Evolutionary conservation across 495 filamentous ascomycete genomes (phyloP), one percentile per base, ranked within the genome.

Genomic region (Penicillium verhagenii): DNA sequence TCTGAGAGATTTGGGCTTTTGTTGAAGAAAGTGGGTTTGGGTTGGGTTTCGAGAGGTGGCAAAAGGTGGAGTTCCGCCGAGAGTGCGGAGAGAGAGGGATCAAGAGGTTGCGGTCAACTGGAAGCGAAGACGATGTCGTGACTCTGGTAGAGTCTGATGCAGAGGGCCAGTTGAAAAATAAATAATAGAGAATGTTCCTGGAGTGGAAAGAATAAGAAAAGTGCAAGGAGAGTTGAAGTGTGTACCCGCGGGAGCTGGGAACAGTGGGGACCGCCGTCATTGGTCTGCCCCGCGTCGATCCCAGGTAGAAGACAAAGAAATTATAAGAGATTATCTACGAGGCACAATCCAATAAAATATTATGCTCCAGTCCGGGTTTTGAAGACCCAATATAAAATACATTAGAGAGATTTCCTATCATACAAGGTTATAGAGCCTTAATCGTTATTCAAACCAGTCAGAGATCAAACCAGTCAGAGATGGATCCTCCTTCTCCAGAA

Each of bases 391-490:
- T n/a, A n/a, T n/a, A n/a, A n/a, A n/a, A n/a, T n/a, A n/a, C n/a
- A n/a, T n/a, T n/a, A n/a, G n/a, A n/a, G n/a, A 21, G n/a, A 48
- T 35, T n/a, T 35, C 48, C 21, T 67, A 58, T 31, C 58, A 43
- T 61, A 66, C 57, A 62, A 9, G 29, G 7, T 24, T 16, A 45
- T n/a, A n/a, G n/a, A n/a, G n/a, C n/a, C n/a, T n/a, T n/a, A n/a
- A n/a, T n/a, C n/a, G n/a, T n/a, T n/a, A n/a, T n/a, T n/a, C n/a
- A n/a, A n/a, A n/a, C n/a, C 19, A n/a, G n/a, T 11, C 18, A 50
- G 53, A 9, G 6, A 11, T 58, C 69, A 29, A 72, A 74, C 53
- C 57, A 74, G 53, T 72, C 69, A 50, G 55, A 71, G 56, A 67
- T 68, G 51, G 65, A 71, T 7, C 68, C 74, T 11, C 58, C 72